Conservation (phyloP, 1,284 basidiomycete species). For the Ganoderma sinense region DNA sequence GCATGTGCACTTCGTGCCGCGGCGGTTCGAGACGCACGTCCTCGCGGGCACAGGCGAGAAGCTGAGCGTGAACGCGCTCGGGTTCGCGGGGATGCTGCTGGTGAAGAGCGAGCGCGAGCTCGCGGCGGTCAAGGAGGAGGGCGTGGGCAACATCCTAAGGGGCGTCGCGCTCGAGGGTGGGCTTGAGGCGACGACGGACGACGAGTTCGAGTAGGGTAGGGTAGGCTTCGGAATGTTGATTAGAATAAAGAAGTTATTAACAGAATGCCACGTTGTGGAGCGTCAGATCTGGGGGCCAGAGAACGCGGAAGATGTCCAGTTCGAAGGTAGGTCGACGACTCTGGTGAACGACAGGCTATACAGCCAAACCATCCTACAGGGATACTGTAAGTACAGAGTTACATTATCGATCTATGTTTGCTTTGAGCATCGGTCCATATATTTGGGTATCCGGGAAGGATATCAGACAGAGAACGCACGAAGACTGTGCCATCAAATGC, state of each 20-base stretch:
- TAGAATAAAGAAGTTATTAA: no score
- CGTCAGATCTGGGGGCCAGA: no score
- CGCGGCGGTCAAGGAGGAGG: slow-evolving; percentile 67
- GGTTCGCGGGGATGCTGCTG: slow-evolving; percentile 87
- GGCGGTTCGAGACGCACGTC: slow-evolving; percentile 63
- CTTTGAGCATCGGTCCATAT: neutral
- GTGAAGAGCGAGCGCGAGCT: slow-evolving; percentile 82
- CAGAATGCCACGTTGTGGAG: no score
- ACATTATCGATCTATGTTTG: neutral
- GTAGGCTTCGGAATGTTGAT: no score
- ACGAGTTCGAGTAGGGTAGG: neutral
- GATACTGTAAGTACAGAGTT: neutral
- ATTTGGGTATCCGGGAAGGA: neutral
- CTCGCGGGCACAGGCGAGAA: slow-evolving; percentile 57
- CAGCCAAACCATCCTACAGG: no score
- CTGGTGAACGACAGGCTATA: no score
- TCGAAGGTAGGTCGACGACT: no score
- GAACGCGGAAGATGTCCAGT: no score
- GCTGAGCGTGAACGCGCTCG: slow-evolving; percentile 83
- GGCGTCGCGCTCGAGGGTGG: slow-evolving; percentile 70
- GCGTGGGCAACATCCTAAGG: slow-evolving; percentile 64
- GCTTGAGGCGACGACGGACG: slow-evolving; percentile 58
- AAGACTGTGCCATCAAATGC: slow-evolving; percentile 3
- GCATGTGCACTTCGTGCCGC: slow-evolving; percentile 86
- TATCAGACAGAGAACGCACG: neutral